Evolutionary conservation across 768 basidiomycete genomes (phyloP).

Genomic region (Naganishia vishniacii): DNA sequence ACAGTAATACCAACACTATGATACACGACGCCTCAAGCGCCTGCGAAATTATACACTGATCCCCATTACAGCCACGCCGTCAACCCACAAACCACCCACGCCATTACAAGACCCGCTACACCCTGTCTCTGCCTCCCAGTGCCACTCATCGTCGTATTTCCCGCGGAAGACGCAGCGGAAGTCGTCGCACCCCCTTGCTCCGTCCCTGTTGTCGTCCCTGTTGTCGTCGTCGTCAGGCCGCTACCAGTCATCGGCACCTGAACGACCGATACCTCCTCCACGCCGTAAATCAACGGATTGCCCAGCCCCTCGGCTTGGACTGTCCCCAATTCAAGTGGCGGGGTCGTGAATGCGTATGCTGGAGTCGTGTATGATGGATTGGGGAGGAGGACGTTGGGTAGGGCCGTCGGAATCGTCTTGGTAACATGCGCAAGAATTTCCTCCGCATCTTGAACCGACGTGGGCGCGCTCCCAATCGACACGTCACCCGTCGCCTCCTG

Average conservation of each 20-base stretch:
- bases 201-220: neutral
- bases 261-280: conserved; percentile 19
- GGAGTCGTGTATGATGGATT: conserved; percentile 26
- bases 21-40: no score
- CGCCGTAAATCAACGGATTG: conserved; percentile 20
- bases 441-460: conserved; percentile 13
- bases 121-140: no score
- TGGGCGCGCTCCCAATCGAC: conserved; percentile 18
- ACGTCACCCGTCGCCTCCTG: conserved; percentile 5
- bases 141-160: no score
- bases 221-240: neutral
- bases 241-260: neutral
- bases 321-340: conserved; percentile 2
- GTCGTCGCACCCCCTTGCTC: neutral
- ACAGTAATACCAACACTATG: neutral
- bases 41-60: no score
- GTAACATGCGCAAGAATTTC: conserved; percentile 22
- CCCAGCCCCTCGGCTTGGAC: conserved; percentile 25
- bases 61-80: no score
- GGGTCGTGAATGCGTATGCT: conserved; percentile 24
- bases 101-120: no score
- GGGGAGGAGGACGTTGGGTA: conserved; percentile 29
- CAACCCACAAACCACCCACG: no score
- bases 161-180: neutral
- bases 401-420: conserved; percentile 18